These are phyloP conservation scores for Penicillium sp. DNA, from an alignment of 2,329 filamentous ascomycete genomes.

Conservation along the genomic window DNA sequence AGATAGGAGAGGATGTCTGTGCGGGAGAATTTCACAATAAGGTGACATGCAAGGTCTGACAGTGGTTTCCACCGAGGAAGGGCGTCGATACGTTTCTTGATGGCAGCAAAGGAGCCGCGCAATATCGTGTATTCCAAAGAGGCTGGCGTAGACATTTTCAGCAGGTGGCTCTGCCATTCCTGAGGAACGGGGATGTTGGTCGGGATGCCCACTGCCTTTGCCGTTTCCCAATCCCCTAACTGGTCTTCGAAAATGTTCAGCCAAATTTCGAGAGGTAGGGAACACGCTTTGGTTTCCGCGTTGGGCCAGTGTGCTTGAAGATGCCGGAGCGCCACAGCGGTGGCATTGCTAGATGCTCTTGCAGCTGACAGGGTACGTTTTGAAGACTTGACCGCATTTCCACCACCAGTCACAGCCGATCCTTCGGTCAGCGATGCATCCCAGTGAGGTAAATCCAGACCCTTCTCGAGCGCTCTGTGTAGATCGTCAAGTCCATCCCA, in stretches of 20 bases:
- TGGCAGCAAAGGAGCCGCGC: conserved; percentile 61
- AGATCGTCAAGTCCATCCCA: conserved; percentile 46
- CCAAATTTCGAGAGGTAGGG: conserved; percentile 80
- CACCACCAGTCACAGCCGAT: conserved; percentile 11
- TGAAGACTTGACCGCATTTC: conserved; percentile 8
- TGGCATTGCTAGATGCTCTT: conserved; percentile 43
- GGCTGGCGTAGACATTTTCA: conserved; percentile 61
- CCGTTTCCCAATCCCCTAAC: conserved; percentile 84
- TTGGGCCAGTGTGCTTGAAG: conserved; percentile 20
- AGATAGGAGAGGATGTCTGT: conserved; percentile 71
- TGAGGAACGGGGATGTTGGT: conserved; percentile 68
- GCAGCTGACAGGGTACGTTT: conserved; percentile 7
- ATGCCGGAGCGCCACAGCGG: conserved; percentile 23
- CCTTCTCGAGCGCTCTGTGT: conserved; percentile 30
- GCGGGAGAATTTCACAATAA: conserved; percentile 87
- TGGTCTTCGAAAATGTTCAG: conserved; percentile 73
- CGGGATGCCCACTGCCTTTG: conserved; percentile 72
- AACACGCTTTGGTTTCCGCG: conserved; percentile 21
- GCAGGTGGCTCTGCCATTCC: conserved; percentile 64
- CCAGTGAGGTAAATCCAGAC: conserved; percentile 23
- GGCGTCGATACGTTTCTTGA: conserved; percentile 67
- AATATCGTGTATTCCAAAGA: conserved; percentile 83
- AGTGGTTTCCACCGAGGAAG: conserved; percentile 67
- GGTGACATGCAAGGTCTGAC: conserved; percentile 74
- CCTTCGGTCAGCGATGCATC: conserved; percentile 13